Base-by-base conservation (phyloP, 805 yeast species). In the Myxozyma vanderwaltii region DNA sequence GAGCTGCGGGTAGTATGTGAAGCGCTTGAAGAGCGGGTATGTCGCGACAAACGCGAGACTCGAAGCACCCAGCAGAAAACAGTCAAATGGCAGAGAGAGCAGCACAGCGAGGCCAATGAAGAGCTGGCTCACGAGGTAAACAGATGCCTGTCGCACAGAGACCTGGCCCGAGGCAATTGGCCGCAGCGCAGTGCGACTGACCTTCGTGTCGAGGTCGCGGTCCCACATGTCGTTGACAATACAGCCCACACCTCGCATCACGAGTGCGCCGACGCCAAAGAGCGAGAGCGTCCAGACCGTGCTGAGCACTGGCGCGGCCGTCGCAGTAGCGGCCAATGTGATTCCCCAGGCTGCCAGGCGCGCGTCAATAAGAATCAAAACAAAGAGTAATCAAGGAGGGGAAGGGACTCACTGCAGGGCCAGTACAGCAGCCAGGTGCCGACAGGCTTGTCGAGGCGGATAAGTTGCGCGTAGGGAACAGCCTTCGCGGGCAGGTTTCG, bases 211-310 rank as follows among this genome's bases (percentile, higher is more conserved):
- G 50, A 91, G 77, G 60, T 92, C 79, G 54, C 90, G 77, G 71
- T 94, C 99, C 71, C 86, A 77, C 46, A 92, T 77, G 73, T 94
- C 99, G 71, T 94, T 94, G 56, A 94, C 86, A 0, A 96, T 91
- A 72, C 99, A 94, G 0, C 99, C 99, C 1, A 97, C 97, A 27
- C 98, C 97, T 72, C 99, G 82, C 96, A 95, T 94, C 17, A 92
- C 79, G 40, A 91, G 69, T 0, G 97, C 82, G 13, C 99, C 99
- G 3, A 86, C 77, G 3, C 92, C 85, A 71, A 91, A 94, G 13
- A 91, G 75, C 0, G 82, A 79, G 35, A 89, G 71, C 69, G 86
- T 89, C 69, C 80, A 81, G 0, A 79, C 59, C 0, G 92, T 86
- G 1, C 84, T 79, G 0, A 81, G 61, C 1, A 90, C 54, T 0